A percentile compares a stretch with the other conserved stretches of the same genome.
Conservation (phyloP, 441 rosid species). For the Iberis amara region DNA sequence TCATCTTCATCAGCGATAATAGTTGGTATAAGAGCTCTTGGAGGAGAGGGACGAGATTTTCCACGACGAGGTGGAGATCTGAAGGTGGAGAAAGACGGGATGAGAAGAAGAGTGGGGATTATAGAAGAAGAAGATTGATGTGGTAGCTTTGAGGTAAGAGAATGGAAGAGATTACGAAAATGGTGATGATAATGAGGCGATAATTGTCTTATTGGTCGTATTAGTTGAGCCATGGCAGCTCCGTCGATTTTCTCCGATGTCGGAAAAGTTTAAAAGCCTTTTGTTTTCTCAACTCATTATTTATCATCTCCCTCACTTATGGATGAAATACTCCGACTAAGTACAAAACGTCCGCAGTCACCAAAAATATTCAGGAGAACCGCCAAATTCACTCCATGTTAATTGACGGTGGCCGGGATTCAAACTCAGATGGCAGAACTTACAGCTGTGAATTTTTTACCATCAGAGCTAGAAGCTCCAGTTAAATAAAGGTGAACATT, state of each 20-base stretch:
- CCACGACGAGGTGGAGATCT: slow-evolving; percentile 31
- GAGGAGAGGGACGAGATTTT: slow-evolving; percentile 29
- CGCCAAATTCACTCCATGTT: too few species aligned
- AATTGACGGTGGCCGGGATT: too few species aligned
- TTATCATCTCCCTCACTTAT: too few species aligned
- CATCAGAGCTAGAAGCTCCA: too few species aligned
- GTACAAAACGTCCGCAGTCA: too few species aligned
- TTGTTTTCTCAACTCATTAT: slow-evolving; percentile 1
- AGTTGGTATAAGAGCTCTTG: slow-evolving; percentile 30
- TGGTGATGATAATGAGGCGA: slow-evolving; percentile 41
- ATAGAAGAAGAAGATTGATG: slow-evolving; percentile 19
- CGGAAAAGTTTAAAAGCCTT: background rate
- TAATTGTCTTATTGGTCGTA: slow-evolving; percentile 54
- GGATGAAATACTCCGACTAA: too few species aligned
- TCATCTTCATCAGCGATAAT: slow-evolving; percentile 33
- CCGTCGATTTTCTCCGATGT: background rate
- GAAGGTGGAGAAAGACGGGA: slow-evolving; percentile 25
- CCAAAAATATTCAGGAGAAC: too few species aligned
- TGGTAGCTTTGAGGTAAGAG: slow-evolving; percentile 17
- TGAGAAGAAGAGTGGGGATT: slow-evolving; percentile 14
- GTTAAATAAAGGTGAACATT: too few species aligned
- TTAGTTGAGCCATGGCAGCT: slow-evolving; percentile 43
- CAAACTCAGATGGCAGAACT: too few species aligned
- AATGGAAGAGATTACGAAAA: slow-evolving; percentile 25
- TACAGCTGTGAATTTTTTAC: too few species aligned